Evolutionary conservation across 352 stramenopile species (phyloP).

Genomic region (Hyaloperonospora brassicae): DNA sequence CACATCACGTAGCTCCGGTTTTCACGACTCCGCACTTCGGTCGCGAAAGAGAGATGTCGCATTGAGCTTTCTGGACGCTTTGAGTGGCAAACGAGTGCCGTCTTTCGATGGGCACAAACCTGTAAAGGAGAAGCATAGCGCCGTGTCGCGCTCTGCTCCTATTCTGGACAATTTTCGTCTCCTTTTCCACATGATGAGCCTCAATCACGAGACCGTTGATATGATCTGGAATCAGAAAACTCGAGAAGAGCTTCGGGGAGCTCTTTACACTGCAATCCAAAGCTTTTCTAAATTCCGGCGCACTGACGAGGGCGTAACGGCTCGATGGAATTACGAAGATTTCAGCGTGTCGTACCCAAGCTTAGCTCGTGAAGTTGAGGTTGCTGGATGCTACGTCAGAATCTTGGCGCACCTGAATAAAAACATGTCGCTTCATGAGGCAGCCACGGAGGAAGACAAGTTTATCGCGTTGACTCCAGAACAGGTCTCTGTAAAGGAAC

Average conservation of each 20-base stretch:
- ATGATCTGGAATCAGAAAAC: slow-evolving; percentile 92
- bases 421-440: slow-evolving; percentile 45
- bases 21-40: slow-evolving; percentile 15
- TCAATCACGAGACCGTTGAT: slow-evolving; percentile 88
- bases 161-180: slow-evolving; percentile 89
- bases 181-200: slow-evolving; percentile 90
- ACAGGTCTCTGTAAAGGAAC: slow-evolving; percentile 47
- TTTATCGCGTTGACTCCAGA: slow-evolving; percentile 45
- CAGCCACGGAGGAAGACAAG: slow-evolving; percentile 38
- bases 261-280: slow-evolving; percentile 81
- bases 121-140: slow-evolving; percentile 11
- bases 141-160: slow-evolving; percentile 21
- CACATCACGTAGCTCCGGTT: slow-evolving; percentile 13
- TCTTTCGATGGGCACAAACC: slow-evolving; percentile 11
- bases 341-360: slow-evolving; percentile 89
- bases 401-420: slow-evolving; percentile 40
- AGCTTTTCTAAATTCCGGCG: slow-evolving; percentile 69
- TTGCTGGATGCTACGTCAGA: slow-evolving; percentile 88
- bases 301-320: slow-evolving; percentile 51
- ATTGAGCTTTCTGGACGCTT: slow-evolving; percentile 33
- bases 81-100: slow-evolving; percentile 19
- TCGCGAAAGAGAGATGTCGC: slow-evolving; percentile 66
- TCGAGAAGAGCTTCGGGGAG: slow-evolving; percentile 79
- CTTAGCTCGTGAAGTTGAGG: slow-evolving; percentile 76
- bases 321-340: slow-evolving; percentile 95